Evolutionary conservation across 805 yeast species (phyloP), one percentile per base, ranked within the genome.

Genomic region (Kodamaea neixiangensis): DNA sequence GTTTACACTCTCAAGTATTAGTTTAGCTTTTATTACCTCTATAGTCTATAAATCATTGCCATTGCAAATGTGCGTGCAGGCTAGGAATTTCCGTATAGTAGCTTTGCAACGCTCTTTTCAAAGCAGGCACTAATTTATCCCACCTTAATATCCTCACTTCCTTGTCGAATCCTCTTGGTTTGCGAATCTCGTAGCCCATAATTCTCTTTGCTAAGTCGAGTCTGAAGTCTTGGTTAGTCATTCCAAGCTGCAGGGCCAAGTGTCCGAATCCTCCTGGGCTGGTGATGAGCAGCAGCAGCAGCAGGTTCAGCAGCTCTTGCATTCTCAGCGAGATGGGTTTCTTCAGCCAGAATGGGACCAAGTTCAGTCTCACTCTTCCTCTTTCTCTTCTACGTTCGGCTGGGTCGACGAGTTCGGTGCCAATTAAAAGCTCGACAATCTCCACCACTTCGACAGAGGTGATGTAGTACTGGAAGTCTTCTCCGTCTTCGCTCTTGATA

Each of bases 141-240:
- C 88, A 83, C 50, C 77, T 73, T 54, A 83, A 64, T 42, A 84
- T 82, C 43, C 87, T 66, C 34, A 84, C 86, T 57, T 82, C 87
- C 65, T 83, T 84, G 60, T 83, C 87, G 64, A 83, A 83, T 1
- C 87, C 87, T 58, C 88, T 71, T 21, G 88, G 89, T 57, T 81
- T 82, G 58, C 87, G 73, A 25, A 73, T 67, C 51, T 79, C 82
- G 61, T 84, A 84, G 15, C 78, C 78, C 86, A 83, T 83, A 19
- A 84, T 83, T 61, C 88, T 71, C 51, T 80, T 80, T 2, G 87
- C 87, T 53, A 83, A 69, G 55, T 82, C 86, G 15, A 73, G 65
- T 53, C 82, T 68, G 57, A 72, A 74, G 45, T 71, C 73, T 22
- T 65, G 68, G 49, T 66, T 68, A 9, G 64, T 51, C 6, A 58